phyloP scores from a whole-genome alignment of 352 stramenopile genomes.

The Pythium folliculosum region DNA sequence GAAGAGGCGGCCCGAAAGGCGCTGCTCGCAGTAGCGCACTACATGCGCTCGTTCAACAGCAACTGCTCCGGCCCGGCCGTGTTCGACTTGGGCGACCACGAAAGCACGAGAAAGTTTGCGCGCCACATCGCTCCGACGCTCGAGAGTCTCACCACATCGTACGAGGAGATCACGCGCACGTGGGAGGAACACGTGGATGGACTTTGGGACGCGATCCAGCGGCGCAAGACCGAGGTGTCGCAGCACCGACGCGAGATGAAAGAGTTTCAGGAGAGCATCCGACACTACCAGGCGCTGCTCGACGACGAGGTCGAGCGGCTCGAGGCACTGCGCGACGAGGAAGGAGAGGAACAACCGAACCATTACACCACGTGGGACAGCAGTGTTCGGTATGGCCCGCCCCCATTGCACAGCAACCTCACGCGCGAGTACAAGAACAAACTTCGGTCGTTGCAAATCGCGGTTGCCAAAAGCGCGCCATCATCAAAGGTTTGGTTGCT shows the following conservation, averaged over 20 bases:
- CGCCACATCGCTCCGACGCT: constrained; percentile 3
- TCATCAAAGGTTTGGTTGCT: constrained; percentile 15
- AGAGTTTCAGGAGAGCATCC: constrained; percentile 6
- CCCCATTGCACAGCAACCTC: background rate
- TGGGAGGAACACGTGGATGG: constrained; percentile 5
- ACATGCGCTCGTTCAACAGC: constrained; percentile 7
- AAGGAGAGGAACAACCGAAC: background rate
- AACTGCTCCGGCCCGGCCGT: background rate
- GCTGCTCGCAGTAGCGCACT: constrained; percentile 1
- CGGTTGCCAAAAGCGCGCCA: constrained; percentile 15
- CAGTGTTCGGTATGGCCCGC: background rate
- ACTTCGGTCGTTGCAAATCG: background rate
- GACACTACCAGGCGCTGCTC: background rate
- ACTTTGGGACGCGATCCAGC: constrained; percentile 10
- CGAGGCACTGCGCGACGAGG: constrained; percentile 1
- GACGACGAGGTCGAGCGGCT: constrained; percentile 10
- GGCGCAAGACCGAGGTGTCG: constrained; percentile 14
- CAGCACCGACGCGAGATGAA: constrained; percentile 1
- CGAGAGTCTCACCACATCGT: background rate
- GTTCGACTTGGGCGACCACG: constrained; percentile 17
- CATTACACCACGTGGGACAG: background rate
- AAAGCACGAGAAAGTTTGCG: constrained; percentile 2
- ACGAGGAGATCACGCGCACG: constrained; percentile 1
- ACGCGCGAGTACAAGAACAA: constrained; percentile 1
- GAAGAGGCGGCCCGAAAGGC: background rate